Evolutionary conservation across 139 green algal genomes (phyloP).

Genomic region (Volvox africanus): DNA sequence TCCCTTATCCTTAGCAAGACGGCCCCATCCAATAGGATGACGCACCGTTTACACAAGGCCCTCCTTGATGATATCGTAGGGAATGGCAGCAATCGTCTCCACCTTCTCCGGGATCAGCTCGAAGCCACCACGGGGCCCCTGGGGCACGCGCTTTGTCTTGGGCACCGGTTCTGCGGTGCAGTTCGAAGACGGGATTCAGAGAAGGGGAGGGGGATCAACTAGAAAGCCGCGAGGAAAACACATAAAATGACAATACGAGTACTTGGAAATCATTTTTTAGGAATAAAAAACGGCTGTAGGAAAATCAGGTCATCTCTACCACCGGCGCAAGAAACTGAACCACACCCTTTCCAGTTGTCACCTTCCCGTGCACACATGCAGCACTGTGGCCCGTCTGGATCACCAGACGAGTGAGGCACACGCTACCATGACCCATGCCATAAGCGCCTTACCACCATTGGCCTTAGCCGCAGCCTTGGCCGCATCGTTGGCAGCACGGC

Average conservation of each 20-base stretch:
- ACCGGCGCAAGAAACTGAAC: no score
- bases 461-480: constrained; percentile 86
- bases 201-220: neutral
- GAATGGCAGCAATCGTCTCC: constrained; percentile 96
- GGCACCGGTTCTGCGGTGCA: constrained; percentile 50
- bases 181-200: neutral
- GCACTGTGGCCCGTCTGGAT: no score
- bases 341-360: no score
- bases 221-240: neutral
- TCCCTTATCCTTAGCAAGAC: neutral
- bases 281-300: no score
- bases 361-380: no score
- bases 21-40: no score
- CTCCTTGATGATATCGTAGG: constrained; percentile 98
- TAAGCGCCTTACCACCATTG: constrained; percentile 65
- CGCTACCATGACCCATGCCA: no score
- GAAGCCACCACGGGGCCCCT: constrained; percentile 86
- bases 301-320: no score
- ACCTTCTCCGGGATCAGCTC: constrained; percentile 81
- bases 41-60: constrained; percentile 61
- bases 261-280: no score
- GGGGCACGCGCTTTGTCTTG: constrained; percentile 82
- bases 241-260: neutral
- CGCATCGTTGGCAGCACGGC: constrained; percentile 88
- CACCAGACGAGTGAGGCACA: no score